Evolutionary conservation across 352 stramenopile genomes (phyloP), one percentile per base, ranked within the genome.

Genomic region (Phytopythium montanum): DNA sequence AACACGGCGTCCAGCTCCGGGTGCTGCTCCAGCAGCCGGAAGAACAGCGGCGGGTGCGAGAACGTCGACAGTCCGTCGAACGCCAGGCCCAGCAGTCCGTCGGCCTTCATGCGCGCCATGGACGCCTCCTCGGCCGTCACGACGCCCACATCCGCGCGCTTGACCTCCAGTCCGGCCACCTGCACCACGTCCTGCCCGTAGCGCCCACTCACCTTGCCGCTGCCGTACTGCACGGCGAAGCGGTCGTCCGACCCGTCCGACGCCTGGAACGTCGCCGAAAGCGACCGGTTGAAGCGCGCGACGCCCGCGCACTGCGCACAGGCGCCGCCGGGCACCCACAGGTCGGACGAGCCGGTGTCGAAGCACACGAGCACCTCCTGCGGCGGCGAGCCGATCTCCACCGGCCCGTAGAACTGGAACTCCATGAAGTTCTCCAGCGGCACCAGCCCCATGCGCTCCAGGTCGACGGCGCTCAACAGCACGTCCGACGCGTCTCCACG

Each of bases 81-180:
- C 23, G 91, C 97, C 23, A 99, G 64, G 48, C 97, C 97, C 25
- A 99, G 72, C 60, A 99, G 96, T 2, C 97, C 97, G 72, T 99
- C 97, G 0, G 84, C 78, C 61, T 92, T 85, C 84, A 94, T 94
- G 54, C 79, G 80, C 41, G 79, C 74, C 79, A 94, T 90, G 7
- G 78, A 89, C 36, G 87, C 77, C 58, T 91, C 80, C 53, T 94
- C 84, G 4, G 60, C 63, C 16, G 66, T 65, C 7, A 91, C 84
- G 29, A 94, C 79, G 14, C 84, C 84, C 10, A 94, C 68, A 1
- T 59, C 73, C n/a, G 72, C 72, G 60, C 79, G 54, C 38, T 61
- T 61, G 21, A 90, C 56, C 9, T 69, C 52, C 51, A 81, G 91
- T 21, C 76, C 49, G 3, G 66, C 76, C 36, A 93, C 39, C 14